phyloP scores from a whole-genome alignment of 257 asterid species.

The Solanum gandarillasii region DNA sequence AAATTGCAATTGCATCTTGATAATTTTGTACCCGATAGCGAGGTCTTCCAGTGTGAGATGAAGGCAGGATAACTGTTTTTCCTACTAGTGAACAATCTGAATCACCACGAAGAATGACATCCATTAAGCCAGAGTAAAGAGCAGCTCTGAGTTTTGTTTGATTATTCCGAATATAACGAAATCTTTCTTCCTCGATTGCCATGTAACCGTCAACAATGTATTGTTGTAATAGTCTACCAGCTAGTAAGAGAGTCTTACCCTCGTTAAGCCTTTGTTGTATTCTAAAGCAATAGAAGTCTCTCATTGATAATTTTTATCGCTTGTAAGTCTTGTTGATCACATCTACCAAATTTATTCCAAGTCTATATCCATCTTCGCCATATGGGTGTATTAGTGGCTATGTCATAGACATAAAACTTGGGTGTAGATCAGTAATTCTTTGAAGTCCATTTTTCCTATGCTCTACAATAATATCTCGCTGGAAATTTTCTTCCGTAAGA shows the following conservation, averaged over 20 bases:
- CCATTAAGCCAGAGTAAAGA: background rate
- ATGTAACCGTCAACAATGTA: background rate
- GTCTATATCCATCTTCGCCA: background rate
- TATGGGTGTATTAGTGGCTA: background rate
- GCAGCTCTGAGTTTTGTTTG: background rate
- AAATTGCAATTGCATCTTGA: too few relatives aligned
- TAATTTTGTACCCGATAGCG: too few relatives aligned
- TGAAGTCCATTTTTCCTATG: background rate
- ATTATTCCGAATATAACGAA: background rate
- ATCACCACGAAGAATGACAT: background rate
- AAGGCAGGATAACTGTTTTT: background rate
- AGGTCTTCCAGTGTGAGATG: too few relatives aligned
- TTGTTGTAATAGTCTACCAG: background rate
- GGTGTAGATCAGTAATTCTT: background rate
- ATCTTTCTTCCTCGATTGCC: background rate
- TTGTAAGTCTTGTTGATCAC: background rate
- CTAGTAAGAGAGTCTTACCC: background rate
- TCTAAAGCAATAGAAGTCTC: background rate
- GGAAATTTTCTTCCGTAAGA: background rate
- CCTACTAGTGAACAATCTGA: background rate
- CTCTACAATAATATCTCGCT: background rate
- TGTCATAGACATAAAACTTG: background rate
- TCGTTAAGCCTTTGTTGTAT: background rate
- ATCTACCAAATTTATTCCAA: background rate
- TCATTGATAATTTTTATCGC: background rate